Evolutionary conservation across 805 yeast genomes (phyloP), one percentile per base, ranked within the genome.

Genomic region (Kurtzmaniella cleridarum): DNA sequence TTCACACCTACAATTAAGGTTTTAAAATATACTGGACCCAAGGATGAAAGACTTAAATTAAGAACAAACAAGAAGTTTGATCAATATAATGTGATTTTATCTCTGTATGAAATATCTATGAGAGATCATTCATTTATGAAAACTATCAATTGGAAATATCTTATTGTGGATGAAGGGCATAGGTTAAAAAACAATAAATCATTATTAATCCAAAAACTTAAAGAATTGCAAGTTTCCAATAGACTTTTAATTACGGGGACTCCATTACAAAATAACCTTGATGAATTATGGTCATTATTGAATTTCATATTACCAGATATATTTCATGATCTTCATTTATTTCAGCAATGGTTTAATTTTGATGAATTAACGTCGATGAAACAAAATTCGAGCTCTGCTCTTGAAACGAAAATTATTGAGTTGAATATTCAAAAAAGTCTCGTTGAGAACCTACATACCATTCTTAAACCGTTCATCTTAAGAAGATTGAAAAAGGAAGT

Each of bases 91-190:
- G 76, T 89, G 2, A 70, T 91, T 5, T 59, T 91, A 5, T 84
- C 96, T 0, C 82, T 93, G 18, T 91, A 88, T 64, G 96, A 91
- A 54, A 71, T 84, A 11, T 72, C 87, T 1, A 74, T 90, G 34
- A 71, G 76, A 36, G 98, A 93, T 54, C 73, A 79, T 32, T 61
- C 63, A 24, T 70, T 60, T 44, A 66, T 89, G 36, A 66, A 73
- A 43, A 56, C 63, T 2, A 60, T 75, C 9, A 60, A 66, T 17
- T 90, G 97, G 96, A 84, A 80, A 43, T 91, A 79, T 54, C 64
- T 91, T 38, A 84, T 90, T 36, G 95, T 91, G 14, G 98, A 91
- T 59, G 98, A 91, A 60, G 98, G 98, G 5, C 98, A 91, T 59
- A 69, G 98, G 30, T 67, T 91, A 48, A 93, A 91, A 54, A 91